A percentile compares a stretch with the other conserved stretches of the same genome.
Evolutionary conservation across 352 stramenopile species (phyloP).

Genomic region (Hyaloperonospora brassicae): DNA sequence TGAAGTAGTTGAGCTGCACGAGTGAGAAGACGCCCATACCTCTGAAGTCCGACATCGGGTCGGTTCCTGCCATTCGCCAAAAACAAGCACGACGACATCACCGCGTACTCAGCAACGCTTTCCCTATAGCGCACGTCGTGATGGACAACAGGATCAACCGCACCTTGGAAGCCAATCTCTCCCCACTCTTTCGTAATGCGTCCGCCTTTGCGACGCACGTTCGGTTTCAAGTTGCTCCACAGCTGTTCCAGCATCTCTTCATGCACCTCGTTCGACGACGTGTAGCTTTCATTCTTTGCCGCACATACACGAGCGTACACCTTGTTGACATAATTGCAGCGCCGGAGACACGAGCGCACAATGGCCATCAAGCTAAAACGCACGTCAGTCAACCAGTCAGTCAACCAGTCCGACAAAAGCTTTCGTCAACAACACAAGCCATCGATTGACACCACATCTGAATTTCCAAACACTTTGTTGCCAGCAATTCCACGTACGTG

Average conservation of each 20-base stretch:
- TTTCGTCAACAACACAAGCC: not conserved
- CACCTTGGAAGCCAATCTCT: slow-evolving; percentile 84
- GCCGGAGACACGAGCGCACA: slow-evolving; percentile 54
- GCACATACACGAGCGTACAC: slow-evolving; percentile 46
- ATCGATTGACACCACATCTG: no score
- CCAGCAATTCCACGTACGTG: slow-evolving; percentile 24
- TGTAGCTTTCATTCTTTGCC: slow-evolving; percentile 63
- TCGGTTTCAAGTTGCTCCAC: slow-evolving; percentile 72
- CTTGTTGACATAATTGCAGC: slow-evolving; percentile 70
- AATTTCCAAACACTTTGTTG: no score
- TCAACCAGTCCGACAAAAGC: not conserved
- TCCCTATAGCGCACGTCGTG: no score
- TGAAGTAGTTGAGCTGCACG: slow-evolving; percentile 70
- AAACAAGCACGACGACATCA: no score
- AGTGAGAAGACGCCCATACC: slow-evolving; percentile 78
- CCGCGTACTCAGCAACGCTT: no score
- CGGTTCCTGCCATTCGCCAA: slow-evolving; percentile 26
- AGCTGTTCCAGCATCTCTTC: slow-evolving; percentile 78
- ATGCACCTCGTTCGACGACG: slow-evolving; percentile 52
- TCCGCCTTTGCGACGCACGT: slow-evolving; percentile 60
- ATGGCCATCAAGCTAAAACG: slow-evolving; percentile 49
- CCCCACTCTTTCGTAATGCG: slow-evolving; percentile 84
- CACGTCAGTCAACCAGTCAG: slow-evolving; percentile 1
- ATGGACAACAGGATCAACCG: not conserved
- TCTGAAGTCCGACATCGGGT: slow-evolving; percentile 82